Conservation (phyloP, 768 basidiomycete genomes). For the Macrolepiota dolichaula region DNA sequence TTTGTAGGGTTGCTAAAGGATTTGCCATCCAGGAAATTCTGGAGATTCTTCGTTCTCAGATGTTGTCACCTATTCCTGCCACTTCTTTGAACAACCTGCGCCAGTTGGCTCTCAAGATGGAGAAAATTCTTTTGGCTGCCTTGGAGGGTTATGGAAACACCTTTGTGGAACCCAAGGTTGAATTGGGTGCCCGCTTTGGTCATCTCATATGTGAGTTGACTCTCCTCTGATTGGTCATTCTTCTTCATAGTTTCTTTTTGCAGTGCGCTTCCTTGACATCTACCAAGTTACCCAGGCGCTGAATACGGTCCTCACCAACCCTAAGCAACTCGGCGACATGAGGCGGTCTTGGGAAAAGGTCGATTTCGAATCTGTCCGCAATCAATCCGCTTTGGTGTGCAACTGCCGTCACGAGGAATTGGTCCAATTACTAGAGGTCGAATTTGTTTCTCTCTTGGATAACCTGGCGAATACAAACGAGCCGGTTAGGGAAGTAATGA, state of each 20-base stretch:
- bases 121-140: constrained; percentile 79
- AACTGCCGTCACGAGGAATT: constrained; percentile 91
- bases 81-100: constrained; percentile 68
- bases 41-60: constrained; percentile 79
- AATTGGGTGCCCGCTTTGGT: constrained; percentile 86
- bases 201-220: constrained; percentile 77
- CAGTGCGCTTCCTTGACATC: constrained; percentile 89
- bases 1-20: constrained; percentile 14
- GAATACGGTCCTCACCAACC: constrained; percentile 83
- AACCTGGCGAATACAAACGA: constrained; percentile 67
- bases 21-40: constrained; percentile 67
- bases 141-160: constrained; percentile 83
- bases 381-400: constrained; percentile 90
- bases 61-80: constrained; percentile 73
- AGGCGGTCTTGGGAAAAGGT: constrained; percentile 84
- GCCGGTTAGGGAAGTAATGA: constrained; percentile 84
- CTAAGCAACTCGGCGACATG: constrained; percentile 83
- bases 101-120: constrained; percentile 87
- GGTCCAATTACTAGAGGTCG: constrained; percentile 79
- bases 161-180: constrained; percentile 89
- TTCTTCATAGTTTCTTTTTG: constrained; percentile 13
- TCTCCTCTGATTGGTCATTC: constrained; percentile 12
- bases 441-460: constrained; percentile 78
- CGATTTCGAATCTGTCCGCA: constrained; percentile 88
- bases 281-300: constrained; percentile 90